Base-by-base conservation (phyloP, 2,329 filamentous ascomycete genomes). In the Pleurostoma richardsiae region DNA sequence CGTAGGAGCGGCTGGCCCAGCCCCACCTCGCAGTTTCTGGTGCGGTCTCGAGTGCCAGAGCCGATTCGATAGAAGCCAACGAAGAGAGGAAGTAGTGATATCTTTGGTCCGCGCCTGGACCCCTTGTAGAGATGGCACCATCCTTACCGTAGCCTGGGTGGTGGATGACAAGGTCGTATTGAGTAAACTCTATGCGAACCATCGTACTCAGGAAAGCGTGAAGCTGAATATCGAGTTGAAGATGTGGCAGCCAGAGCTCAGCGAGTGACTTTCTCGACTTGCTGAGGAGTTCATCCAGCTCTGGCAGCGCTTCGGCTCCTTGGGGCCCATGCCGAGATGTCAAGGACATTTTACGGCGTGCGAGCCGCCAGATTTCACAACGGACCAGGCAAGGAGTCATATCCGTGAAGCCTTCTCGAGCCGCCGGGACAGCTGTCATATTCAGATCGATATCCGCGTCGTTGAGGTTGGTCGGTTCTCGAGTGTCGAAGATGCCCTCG, bases 321-420 rank as follows among this genome's bases (percentile, higher is more conserved):
- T 36, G 33, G 8, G 33, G 2, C 2, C 33, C 8, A 36, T 8
- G 33, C 33, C 8, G 33, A 8, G 33, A 36, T n/a, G n/a, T 36
- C 8, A 36, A 8, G 8, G 33, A 36, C 33, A 8, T 8, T 36
- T 8, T 36, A 8, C 33, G 33, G 33, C 33, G 33, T 8, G 8
- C n/a, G 8, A n/a, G n/a, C 33, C 33, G 33, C 33, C 33, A 36
- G 33, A 36, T 8, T 36, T 36, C 33, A 36, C 33, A 36, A 8
- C n/a, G 8, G n/a, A 80, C 70, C 3, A 83, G 57, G 10, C 67
- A 69, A 47, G 81, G 73, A 0, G 78, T 75, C 72, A 82, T 80
- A 29, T 78, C 72, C 0, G 81, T 83, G 59, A 78, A 82, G 11
- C 74, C 74, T 3, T 60, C 53, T 3, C 74, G 67, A 8, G 76